Conservation (phyloP, 2,329 filamentous ascomycete species). For the Nothophoma quercina region DNA sequence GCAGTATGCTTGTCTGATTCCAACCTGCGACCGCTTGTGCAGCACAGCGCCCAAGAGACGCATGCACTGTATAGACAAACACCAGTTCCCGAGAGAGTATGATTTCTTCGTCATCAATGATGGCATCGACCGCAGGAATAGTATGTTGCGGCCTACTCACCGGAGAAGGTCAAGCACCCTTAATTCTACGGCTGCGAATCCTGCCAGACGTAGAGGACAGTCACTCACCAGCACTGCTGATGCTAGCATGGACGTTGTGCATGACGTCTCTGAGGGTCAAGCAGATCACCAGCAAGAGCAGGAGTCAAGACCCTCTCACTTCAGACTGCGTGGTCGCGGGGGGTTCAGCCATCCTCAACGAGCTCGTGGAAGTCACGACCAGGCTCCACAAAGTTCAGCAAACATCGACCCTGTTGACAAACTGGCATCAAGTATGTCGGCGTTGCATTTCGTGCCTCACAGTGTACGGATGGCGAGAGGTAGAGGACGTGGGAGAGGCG, state of each 20-base stretch:
- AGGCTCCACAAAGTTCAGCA: conserved; percentile 1
- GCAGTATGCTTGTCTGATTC: conserved; percentile 87
- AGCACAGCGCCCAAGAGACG: conserved; percentile 82
- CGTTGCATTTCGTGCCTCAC: conserved; percentile 73
- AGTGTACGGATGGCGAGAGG: conserved; percentile 36
- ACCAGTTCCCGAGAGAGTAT: conserved; percentile 76
- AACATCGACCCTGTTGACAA: conserved; percentile 66
- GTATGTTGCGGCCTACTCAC: conserved; percentile 68
- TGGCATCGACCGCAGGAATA: conserved; percentile 85
- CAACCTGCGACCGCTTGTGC: conserved; percentile 86
- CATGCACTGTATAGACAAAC: conserved; percentile 92
- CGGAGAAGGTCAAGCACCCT: conserved; percentile 42
- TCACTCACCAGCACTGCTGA: conserved; percentile 25
- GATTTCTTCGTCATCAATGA: conserved; percentile 74
- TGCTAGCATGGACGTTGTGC: conserved; percentile 36
- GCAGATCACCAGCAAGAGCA: conserved; percentile 20
- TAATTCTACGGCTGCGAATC: conserved; percentile 17
- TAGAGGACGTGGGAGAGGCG: conserved; percentile 29
- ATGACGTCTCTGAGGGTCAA: conserved; percentile 22
- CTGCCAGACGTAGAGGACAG: conserved; percentile 28
- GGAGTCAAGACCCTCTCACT: conserved; percentile 23
- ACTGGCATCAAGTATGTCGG: conserved; percentile 72
- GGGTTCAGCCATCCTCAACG: conserved; percentile 37
- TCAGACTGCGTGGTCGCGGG: conserved; percentile 40
- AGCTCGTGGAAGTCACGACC: conserved; percentile 6